These are phyloP conservation scores for Acer yangbiense DNA, from an alignment of 345 rosid genomes.

Conservation along the genomic window DNA sequence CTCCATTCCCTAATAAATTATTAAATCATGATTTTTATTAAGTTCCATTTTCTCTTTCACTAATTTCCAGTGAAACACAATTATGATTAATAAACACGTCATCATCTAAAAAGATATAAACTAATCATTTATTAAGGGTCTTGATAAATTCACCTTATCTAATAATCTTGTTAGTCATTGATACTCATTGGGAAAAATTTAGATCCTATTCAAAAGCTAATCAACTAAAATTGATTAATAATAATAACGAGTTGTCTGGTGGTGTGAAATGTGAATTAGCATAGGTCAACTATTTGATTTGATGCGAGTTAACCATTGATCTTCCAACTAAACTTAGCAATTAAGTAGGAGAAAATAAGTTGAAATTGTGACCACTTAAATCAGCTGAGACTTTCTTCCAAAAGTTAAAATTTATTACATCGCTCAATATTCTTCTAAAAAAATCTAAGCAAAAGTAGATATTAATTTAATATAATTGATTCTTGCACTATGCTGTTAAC, in stretches of 20 bases:
- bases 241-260: background rate
- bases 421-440: too few relatives aligned
- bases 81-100: too few relatives aligned
- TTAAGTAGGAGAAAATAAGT: background rate
- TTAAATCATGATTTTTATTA: too few relatives aligned
- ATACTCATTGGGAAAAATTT: background rate
- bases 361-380: background rate
- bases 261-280: background rate
- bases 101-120: too few relatives aligned
- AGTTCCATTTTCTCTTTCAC: too few relatives aligned
- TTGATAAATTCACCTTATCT: too few relatives aligned
- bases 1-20: too few relatives aligned
- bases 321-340: background rate
- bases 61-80: too few relatives aligned
- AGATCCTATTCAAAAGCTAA: background rate
- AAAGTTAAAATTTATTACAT: background rate
- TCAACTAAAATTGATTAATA: background rate
- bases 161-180: too few relatives aligned
- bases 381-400: background rate
- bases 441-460: background rate
- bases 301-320: background rate
- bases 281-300: constrained; percentile 7
- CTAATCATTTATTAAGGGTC: too few relatives aligned
- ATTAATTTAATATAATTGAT: background rate
- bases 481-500: background rate